Evolutionary conservation across 768 basidiomycete species (phyloP).

Genomic region (Paxillus involutus): DNA sequence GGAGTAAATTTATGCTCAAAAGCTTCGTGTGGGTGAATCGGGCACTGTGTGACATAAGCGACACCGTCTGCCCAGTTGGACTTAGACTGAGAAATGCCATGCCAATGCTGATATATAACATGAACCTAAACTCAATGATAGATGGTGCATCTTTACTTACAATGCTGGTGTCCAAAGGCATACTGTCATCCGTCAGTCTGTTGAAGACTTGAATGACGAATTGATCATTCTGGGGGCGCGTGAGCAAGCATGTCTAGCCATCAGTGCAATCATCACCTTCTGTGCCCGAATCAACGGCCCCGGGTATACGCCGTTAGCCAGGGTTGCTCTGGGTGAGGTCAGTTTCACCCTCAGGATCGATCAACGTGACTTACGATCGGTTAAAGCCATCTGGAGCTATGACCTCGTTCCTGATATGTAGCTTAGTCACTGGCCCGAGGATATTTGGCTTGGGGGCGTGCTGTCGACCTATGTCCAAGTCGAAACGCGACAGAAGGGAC

Average conservation of each 20-base stretch:
- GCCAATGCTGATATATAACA: constrained; percentile 25
- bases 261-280: constrained; percentile 25
- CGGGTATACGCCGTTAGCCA: constrained; percentile 42
- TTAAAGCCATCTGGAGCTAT: constrained; percentile 46
- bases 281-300: constrained; percentile 41
- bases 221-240: constrained; percentile 28
- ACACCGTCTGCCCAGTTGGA: constrained; percentile 27
- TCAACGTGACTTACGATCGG: constrained; percentile 26
- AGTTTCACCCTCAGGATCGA: not conserved
- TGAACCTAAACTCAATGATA: constrained; percentile 12
- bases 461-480: not conserved
- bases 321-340: constrained; percentile 28
- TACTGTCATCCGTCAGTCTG: constrained; percentile 41
- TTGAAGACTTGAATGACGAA: constrained; percentile 45
- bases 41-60: constrained; percentile 40
- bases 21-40: constrained; percentile 32
- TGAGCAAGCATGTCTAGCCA: not conserved
- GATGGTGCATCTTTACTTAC: constrained; percentile 14
- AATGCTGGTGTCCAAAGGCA: constrained; percentile 46
- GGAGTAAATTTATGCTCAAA: constrained; percentile 36
- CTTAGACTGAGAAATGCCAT: constrained; percentile 23
- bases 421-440: constrained; percentile 16
- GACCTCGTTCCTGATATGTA: constrained; percentile 35
- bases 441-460: not conserved
- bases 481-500: not conserved